Base-by-base conservation (phyloP, 2,329 filamentous ascomycete genomes). In the Phialocephala sp. region DNA sequence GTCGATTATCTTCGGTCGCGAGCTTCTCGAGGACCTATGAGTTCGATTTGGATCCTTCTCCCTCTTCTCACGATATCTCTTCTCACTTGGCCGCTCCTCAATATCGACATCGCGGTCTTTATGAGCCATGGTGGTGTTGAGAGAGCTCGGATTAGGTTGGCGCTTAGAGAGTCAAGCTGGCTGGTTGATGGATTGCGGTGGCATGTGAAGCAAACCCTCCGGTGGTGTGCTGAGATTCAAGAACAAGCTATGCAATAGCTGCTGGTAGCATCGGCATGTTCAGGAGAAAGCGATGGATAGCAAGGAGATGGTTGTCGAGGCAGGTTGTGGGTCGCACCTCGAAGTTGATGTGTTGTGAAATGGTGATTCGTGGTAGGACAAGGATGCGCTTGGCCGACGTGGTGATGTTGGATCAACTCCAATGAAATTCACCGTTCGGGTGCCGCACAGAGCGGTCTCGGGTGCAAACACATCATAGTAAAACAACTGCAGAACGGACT, bases 41-140 rank as follows among this genome's bases (percentile, higher is more conserved):
- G 74, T 72, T 37, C 73, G 72, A 69, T 73, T 73, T 50, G 74
- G 69, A 62, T 75, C 74, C 57, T 69, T 76, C 56, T 75, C 75
- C 14, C 62, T 69, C 66, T 75, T 76, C n/a, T 70, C 59, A 35
- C 72, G 68, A 63, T 75, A 69, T 64, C 72, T 66, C 58, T 71
- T 71, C 67, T 76, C 74, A 24, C 68, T 72, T 8, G 73, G 64
- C 20, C 65, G 67, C 64, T 75, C 70, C 35, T 74, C 73, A 15
- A 64, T 56, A 22, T 72, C 69, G 11, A 45, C 69, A 37, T 75
- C 72, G 45, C 61, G 67, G 22, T 74, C 73, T 67, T 73, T 73
- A 63, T 68, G 64, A 60, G 71, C 66, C 69, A 74, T 72, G 68
- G 69, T 69, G 66, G 45, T 61, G 18, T 63, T 41, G 41, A 41